Evolutionary conservation across 805 yeast genomes (phyloP).

Genomic region (Wickerhamomyces sydowiorum): DNA sequence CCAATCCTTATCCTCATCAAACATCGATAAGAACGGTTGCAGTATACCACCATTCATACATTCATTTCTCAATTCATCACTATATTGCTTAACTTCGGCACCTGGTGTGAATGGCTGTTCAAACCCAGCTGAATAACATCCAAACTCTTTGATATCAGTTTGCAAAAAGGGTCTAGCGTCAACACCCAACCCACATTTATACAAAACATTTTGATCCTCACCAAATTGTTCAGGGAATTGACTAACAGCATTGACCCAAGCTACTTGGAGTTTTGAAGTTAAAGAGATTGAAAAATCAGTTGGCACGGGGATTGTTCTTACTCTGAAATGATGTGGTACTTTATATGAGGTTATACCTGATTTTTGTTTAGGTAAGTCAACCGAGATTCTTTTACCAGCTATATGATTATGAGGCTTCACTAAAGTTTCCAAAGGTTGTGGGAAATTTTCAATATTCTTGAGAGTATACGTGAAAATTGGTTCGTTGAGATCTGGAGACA

Average conservation of each 20-base stretch:
- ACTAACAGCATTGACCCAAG: background rate
- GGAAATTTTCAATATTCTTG: background rate
- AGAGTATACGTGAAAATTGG: background rate
- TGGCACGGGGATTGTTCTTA: background rate
- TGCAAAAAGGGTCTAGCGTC: background rate
- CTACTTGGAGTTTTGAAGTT: background rate
- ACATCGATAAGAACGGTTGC: background rate
- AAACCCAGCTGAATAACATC: conserved; percentile 1
- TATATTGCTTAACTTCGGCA: background rate
- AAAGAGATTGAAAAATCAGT: background rate
- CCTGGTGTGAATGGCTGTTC: background rate
- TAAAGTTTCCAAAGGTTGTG: background rate
- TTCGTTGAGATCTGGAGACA: background rate
- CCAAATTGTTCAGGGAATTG: background rate
- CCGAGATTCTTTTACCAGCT: background rate
- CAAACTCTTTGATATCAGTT: background rate
- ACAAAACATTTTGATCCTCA: background rate
- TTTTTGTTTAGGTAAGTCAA: background rate
- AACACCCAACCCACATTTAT: background rate
- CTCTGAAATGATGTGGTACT: background rate
- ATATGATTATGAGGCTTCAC: background rate
- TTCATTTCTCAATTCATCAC: background rate
- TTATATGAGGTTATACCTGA: background rate
- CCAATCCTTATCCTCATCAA: background rate
- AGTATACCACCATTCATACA: background rate